Evolutionary conservation across 352 stramenopile genomes (phyloP).

Genomic region (Globisporangium splendens): DNA sequence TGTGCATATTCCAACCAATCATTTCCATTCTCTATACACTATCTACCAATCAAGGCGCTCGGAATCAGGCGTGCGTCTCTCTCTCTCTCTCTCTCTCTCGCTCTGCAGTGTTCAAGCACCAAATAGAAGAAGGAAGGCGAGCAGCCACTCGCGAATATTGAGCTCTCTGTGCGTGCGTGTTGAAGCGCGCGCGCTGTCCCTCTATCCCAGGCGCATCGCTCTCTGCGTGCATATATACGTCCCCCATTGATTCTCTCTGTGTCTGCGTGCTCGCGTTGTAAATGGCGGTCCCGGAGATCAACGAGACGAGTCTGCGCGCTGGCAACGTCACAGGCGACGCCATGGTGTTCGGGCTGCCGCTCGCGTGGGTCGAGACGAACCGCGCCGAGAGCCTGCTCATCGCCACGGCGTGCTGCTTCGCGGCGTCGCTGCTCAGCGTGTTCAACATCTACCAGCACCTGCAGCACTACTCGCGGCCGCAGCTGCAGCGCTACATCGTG

Average conservation of each 20-base stretch:
- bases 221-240: too few species aligned
- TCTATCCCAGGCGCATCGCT: too few species aligned
- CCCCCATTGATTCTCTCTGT: too few species aligned
- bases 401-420: conserved; percentile 48
- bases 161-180: too few species aligned
- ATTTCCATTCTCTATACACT: neutral
- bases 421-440: conserved; percentile 58
- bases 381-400: conserved; percentile 48
- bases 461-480: conserved; percentile 75
- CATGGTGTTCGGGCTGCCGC: conserved; percentile 49
- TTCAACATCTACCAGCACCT: conserved; percentile 89
- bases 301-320: conserved; percentile 61
- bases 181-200: too few species aligned
- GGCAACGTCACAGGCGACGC: conserved; percentile 68
- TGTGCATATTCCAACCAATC: neutral
- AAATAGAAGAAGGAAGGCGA: neutral
- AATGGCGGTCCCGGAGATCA: conserved; percentile 25
- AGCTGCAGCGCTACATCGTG: conserved; percentile 86
- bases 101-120: neutral
- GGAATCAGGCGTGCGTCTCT: neutral
- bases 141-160: too few species aligned
- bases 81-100: neutral
- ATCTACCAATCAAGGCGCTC: neutral
- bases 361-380: conserved; percentile 75
- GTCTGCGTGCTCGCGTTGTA: too few species aligned